Percentiles rank a stretch among this genome's conserved stretches.
Evolutionary conservation across 2,329 filamentous ascomycete genomes (phyloP).

Genomic region (Reticulascus tulasneorum): DNA sequence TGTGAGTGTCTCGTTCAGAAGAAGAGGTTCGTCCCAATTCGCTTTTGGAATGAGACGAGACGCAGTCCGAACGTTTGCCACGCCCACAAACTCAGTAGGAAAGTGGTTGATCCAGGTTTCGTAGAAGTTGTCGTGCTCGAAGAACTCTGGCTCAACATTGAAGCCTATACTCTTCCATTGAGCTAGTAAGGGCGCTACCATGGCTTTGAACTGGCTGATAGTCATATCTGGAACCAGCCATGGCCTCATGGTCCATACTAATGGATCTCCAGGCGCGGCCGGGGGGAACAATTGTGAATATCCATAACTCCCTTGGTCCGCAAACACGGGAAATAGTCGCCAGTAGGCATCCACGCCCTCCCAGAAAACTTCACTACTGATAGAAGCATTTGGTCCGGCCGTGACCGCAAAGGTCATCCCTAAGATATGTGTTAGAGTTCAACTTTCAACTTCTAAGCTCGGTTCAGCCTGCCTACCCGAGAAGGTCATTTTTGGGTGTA

Average conservation of each 20-base stretch:
- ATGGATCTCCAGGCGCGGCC: conserved; percentile 17
- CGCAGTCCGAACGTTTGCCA: conserved; percentile 21
- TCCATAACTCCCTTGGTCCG: conserved; percentile 22
- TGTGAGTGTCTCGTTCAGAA: conserved; percentile 21
- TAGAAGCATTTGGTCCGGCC: conserved; percentile 18
- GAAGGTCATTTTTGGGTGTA: conserved; percentile 27
- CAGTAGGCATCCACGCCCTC: conserved; percentile 27
- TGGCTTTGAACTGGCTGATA: conserved; percentile 24
- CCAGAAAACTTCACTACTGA: conserved; percentile 29
- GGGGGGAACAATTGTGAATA: conserved; percentile 17
- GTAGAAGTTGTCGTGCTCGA: conserved; percentile 30
- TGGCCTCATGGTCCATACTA: conserved; percentile 26
- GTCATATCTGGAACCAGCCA: conserved; percentile 31
- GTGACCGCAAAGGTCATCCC: conserved; percentile 24
- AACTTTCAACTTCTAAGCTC: conserved; percentile 18
- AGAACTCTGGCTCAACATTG: conserved; percentile 25
- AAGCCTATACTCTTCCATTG: conserved; percentile 24
- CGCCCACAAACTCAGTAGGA: conserved; percentile 28
- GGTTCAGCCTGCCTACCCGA: no score
- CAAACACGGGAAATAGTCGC: conserved; percentile 24
- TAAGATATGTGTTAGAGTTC: no score
- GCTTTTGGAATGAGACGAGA: conserved; percentile 36
- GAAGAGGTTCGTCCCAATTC: conserved; percentile 23
- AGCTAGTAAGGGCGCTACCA: conserved; percentile 25
- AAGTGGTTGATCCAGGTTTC: conserved; percentile 35